Evolutionary conservation across 352 stramenopile species (phyloP).

Genomic region (Halophytophthora batemanensis): DNA sequence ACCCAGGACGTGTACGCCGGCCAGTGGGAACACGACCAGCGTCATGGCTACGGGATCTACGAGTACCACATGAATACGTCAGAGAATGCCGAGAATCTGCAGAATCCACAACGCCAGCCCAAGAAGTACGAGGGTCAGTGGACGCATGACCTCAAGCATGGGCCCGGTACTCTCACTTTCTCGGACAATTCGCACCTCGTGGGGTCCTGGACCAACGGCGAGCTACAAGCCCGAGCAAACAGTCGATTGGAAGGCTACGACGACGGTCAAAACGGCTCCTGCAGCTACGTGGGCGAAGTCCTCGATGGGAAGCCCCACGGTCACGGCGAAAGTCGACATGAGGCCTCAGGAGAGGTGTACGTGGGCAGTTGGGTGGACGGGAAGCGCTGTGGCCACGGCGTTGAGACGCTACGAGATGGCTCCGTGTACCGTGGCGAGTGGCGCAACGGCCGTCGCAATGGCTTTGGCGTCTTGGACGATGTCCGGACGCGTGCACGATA

Average conservation of each 20-base stretch:
- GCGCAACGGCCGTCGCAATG: slow-evolving; percentile 80
- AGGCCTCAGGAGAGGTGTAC: slow-evolving; percentile 41
- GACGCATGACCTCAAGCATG: slow-evolving; percentile 48
- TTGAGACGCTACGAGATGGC: slow-evolving; percentile 60
- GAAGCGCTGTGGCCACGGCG: slow-evolving; percentile 46
- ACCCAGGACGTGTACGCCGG: slow-evolving; percentile 52
- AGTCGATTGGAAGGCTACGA: slow-evolving; percentile 47
- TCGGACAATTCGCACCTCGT: slow-evolving; percentile 44
- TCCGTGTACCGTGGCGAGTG: slow-evolving; percentile 84
- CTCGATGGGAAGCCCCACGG: slow-evolving; percentile 45
- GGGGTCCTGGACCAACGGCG: slow-evolving; percentile 32
- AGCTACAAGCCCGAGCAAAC: slow-evolving; percentile 7
- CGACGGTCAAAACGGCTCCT: slow-evolving; percentile 38
- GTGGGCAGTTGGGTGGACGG: slow-evolving; percentile 44
- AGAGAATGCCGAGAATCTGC: neutral
- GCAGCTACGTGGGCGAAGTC: slow-evolving; percentile 49
- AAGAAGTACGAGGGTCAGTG: slow-evolving; percentile 79
- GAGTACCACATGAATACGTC: slow-evolving; percentile 14
- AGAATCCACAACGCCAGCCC: slow-evolving; percentile 8
- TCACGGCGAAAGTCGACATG: slow-evolving; percentile 45
- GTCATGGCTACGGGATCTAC: slow-evolving; percentile 51
- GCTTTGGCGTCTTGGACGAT: slow-evolving; percentile 69
- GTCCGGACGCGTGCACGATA: slow-evolving; percentile 58
- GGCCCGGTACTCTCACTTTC: slow-evolving; percentile 61
- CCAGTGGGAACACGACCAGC: slow-evolving; percentile 43